These are phyloP conservation scores for Didymella arachidicola DNA, from an alignment of 2,329 filamentous ascomycete genomes.

Conservation along the genomic window DNA sequence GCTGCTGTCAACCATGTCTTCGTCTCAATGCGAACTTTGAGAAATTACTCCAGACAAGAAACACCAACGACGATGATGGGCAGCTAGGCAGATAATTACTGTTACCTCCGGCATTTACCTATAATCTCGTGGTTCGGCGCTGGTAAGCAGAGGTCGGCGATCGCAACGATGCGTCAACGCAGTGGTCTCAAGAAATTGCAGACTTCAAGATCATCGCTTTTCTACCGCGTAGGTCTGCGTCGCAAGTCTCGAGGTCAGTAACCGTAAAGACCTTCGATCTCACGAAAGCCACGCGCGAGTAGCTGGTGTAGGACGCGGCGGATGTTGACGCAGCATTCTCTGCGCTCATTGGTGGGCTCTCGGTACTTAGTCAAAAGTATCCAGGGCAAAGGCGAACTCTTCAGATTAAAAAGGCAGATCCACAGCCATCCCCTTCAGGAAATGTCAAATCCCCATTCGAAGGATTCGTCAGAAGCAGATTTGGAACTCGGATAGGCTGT, in stretches of 20 bases:
- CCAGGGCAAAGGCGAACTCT: constrained; percentile 14
- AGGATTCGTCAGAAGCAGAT: neutral
- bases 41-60: neutral
- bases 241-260: neutral
- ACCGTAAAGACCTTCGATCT: constrained; percentile 1
- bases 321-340: constrained; percentile 35
- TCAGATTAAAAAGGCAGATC: constrained; percentile 17
- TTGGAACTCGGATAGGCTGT: neutral
- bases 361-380: constrained; percentile 22
- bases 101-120: neutral
- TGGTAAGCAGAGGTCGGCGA: neutral
- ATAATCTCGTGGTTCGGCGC: neutral
- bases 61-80: neutral
- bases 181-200: neutral
- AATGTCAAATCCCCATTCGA: neutral
- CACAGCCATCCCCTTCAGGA: constrained; percentile 9
- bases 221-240: neutral
- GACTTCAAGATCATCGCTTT: neutral
- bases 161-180: neutral
- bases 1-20: neutral
- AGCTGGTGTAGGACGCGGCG: constrained; percentile 17
- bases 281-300: neutral
- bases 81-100: neutral
- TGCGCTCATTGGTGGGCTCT: constrained; percentile 31
- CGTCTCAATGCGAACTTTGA: neutral